These are phyloP conservation scores for Starmera stellimalicola DNA, from an alignment of 1,139 yeast species.

Conservation along the genomic window DNA sequence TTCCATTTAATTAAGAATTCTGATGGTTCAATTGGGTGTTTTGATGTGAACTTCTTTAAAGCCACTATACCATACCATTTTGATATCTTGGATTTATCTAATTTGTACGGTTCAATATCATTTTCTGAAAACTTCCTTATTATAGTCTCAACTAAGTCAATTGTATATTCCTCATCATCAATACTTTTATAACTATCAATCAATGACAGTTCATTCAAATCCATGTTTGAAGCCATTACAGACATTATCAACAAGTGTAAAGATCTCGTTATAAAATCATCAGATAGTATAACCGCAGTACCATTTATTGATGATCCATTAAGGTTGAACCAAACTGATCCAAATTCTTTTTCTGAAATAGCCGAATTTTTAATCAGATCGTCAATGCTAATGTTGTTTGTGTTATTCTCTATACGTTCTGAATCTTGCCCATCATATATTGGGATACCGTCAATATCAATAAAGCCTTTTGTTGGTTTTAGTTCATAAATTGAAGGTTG, in stretches of 20 bases:
- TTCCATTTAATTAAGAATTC: slow-evolving; percentile 59
- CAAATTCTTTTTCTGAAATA: slow-evolving; percentile 48
- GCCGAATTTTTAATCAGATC: slow-evolving; percentile 40
- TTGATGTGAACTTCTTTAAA: slow-evolving; percentile 28
- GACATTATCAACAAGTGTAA: slow-evolving; percentile 40
- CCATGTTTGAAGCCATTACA: slow-evolving; percentile 34
- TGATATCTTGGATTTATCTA: slow-evolving; percentile 35
- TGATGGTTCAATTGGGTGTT: slow-evolving; percentile 24
- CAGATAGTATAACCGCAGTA: slow-evolving; percentile 28
- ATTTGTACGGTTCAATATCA: slow-evolving; percentile 19
- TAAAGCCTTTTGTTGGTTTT: slow-evolving; percentile 29
- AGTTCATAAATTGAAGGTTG: slow-evolving; percentile 45
- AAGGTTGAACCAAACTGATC: slow-evolving; percentile 36
- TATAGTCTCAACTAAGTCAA: slow-evolving; percentile 35
- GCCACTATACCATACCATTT: slow-evolving; percentile 54
- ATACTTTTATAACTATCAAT: slow-evolving; percentile 19
- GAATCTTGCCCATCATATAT: slow-evolving; percentile 32
- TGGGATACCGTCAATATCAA: slow-evolving; percentile 39
- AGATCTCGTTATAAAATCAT: slow-evolving; percentile 26
- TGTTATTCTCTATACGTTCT: too few species aligned
- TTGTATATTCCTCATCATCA: slow-evolving; percentile 20
- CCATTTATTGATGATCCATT: slow-evolving; percentile 50
- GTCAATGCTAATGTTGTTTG: slow-evolving; percentile 27
- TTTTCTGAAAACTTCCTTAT: slow-evolving; percentile 31
- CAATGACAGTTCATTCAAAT: slow-evolving; percentile 24